Evolutionary conservation across 108 stramenopile genomes (phyloP).

Genomic region (Aureococcus anophagefferens): DNA sequence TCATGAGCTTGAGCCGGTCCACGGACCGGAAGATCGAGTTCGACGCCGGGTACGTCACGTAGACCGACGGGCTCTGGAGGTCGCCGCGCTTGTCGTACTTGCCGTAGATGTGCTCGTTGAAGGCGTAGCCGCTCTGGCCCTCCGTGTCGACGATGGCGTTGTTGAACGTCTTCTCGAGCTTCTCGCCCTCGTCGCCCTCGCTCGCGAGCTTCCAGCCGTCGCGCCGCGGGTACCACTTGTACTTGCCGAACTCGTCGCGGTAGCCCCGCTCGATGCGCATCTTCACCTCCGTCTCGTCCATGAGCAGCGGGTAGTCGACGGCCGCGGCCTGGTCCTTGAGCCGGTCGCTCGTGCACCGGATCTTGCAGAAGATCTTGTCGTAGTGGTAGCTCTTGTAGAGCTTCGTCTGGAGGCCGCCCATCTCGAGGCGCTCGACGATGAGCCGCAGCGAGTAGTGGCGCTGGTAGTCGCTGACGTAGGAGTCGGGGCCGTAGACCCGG

Average conservation of each 20-base stretch:
- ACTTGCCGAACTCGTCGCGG: neutral
- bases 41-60: neutral
- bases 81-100: neutral
- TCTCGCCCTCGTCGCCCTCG: neutral
- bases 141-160: neutral
- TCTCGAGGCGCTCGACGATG: conserved; percentile 3
- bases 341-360: neutral
- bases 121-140: neutral
- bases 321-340: neutral
- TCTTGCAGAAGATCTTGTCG: neutral
- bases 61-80: neutral
- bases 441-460: neutral
- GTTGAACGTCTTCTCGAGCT: neutral
- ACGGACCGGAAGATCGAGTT: neutral
- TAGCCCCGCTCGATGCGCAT: neutral
- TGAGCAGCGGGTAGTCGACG: neutral
- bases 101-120: neutral
- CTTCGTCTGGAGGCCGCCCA: neutral
- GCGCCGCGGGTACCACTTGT: neutral
- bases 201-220: neutral
- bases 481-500: neutral
- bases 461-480: neutral
- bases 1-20: conserved; percentile 16
- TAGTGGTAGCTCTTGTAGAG: conserved; percentile 3
- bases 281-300: neutral